Base-by-base conservation (phyloP, 1,284 basidiomycete genomes). In the Naganishia sp. region DNA sequence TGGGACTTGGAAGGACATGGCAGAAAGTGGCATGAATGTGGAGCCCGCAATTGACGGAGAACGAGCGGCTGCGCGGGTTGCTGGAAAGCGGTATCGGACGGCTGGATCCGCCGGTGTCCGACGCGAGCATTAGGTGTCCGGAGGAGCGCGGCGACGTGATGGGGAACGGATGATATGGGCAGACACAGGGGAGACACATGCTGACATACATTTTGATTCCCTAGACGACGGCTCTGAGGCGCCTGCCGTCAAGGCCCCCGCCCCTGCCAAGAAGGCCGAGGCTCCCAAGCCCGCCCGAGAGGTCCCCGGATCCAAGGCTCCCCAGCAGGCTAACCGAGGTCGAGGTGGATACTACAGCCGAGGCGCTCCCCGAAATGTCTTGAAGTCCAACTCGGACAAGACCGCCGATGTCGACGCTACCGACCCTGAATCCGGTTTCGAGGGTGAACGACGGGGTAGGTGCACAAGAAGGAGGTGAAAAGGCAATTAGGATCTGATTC, bases 391-490 rank as follows among this genome's bases (percentile, higher is more conserved):
- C 42, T 35, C 57, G 5, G 58, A 50, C 10, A 61, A 61, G 47
- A 58, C 56, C 25, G 63, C 42, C 23, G 67, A 71, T 18, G 73
- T 70, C 52, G 73, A 73, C 45, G 65, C 71, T 25, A 72, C 73
- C 57, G 76, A 78, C 69, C 72, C 69, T 50, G 68, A 76, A 25
- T 72, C 69, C 62, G 76, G 76, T 52, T 80, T 79, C 68, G 78
- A 79, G 65, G 77, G 77, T 67, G 79, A 80, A 72, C 76, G 79
- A 72, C 73, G 77, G 60, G 71, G 77, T 80, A 2, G n/a, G 28
- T 45, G 5, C 28, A 10, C 6, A 42, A 21, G 15, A 39, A 11
- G 45, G 31, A 32, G 32, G 21, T 17, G 43, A n/a, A 21, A 25
- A 13, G 23, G 28, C 21, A 11, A 21, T 25, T 15, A 31, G 25